Conservation (phyloP, 257 asterid species). For the Penstemon eatonii region DNA sequence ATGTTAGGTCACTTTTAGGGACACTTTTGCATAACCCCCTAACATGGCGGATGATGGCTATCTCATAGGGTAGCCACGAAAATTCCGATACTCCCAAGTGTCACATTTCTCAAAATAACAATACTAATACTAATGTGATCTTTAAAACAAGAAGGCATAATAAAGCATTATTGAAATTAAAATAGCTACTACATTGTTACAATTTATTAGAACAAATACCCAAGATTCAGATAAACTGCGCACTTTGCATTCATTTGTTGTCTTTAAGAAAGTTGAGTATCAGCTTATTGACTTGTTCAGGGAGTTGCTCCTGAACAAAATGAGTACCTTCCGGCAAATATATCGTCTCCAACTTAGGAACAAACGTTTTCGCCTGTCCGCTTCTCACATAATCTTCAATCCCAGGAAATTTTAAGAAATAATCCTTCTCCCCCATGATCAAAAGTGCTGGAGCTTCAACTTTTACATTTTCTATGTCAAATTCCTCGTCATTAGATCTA, state of each 20-base stretch:
- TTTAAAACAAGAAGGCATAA: too few relatives aligned
- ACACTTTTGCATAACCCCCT: too few relatives aligned
- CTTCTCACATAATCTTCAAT: conserved; percentile 46
- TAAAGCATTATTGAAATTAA: too few relatives aligned
- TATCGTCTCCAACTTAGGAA: conserved; percentile 52
- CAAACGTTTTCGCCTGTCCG: conserved; percentile 43
- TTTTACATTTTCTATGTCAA: conserved; percentile 22
- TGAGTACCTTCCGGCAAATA: conserved; percentile 63
- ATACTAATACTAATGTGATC: too few relatives aligned
- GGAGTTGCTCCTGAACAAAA: conserved; percentile 74
- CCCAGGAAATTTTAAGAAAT: conserved; percentile 50
- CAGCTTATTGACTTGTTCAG: conserved; percentile 49
- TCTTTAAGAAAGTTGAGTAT: conserved; percentile 47
- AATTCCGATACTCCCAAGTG: too few relatives aligned
- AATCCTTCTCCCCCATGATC: conserved; percentile 67
- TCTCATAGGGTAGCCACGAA: too few relatives aligned
- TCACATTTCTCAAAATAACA: too few relatives aligned
- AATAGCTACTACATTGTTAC: too few relatives aligned
- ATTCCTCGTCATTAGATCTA: conserved; percentile 41
- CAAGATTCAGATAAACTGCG: too few relatives aligned
- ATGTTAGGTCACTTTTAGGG: too few relatives aligned
- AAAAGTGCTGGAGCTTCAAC: conserved; percentile 45
- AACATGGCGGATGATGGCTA: too few relatives aligned
- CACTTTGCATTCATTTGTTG: conserved; percentile 18
- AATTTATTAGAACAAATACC: too few relatives aligned